Evolutionary conservation across 1,284 basidiomycete genomes (phyloP).

Genomic region (Ustilago shanxiensis): DNA sequence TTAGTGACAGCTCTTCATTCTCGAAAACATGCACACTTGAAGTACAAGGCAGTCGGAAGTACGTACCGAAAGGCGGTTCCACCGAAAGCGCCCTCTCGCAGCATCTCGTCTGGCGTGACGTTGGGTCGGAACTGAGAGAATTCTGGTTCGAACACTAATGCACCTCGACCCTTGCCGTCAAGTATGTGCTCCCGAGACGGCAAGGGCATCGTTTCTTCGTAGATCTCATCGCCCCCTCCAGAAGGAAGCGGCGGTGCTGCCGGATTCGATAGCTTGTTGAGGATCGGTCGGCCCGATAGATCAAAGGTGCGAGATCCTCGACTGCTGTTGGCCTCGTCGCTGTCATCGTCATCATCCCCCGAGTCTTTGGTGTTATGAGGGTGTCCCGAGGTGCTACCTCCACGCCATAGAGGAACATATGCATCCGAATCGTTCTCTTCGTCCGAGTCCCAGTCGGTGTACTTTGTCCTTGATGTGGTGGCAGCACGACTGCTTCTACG

Average conservation of each 20-base stretch:
- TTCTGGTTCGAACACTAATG: conserved; percentile 70
- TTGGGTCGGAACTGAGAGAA: conserved; percentile 71
- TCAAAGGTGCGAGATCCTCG: conserved; percentile 45
- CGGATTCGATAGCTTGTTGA: conserved; percentile 54
- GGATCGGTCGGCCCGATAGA: conserved; percentile 31
- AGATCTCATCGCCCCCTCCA: conserved; percentile 35
- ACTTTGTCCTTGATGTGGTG: conserved; percentile 32
- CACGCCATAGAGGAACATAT: conserved; percentile 45
- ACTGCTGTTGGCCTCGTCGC: conserved; percentile 25
- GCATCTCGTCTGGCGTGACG: conserved; percentile 72
- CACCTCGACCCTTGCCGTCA: conserved; percentile 61
- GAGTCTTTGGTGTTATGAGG: not conserved
- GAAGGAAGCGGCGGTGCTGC: conserved; percentile 29
- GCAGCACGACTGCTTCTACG: conserved; percentile 42
- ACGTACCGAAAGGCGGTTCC: conserved; percentile 71
- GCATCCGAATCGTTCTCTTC: conserved; percentile 46
- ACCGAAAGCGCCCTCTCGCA: conserved; percentile 72
- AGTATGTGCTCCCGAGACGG: conserved; percentile 26
- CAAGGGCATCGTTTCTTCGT: conserved; percentile 30
- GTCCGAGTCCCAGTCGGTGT: conserved; percentile 50
- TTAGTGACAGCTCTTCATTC: not conserved
- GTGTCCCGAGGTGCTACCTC: conserved; percentile 16
- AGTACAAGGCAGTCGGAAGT: not conserved
- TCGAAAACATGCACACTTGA: too few relatives aligned
- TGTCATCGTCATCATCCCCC: conserved; percentile 24